These are phyloP conservation scores for Bruguiera sexangula DNA, from an alignment of 345 rosid species.

Conservation along the genomic window DNA sequence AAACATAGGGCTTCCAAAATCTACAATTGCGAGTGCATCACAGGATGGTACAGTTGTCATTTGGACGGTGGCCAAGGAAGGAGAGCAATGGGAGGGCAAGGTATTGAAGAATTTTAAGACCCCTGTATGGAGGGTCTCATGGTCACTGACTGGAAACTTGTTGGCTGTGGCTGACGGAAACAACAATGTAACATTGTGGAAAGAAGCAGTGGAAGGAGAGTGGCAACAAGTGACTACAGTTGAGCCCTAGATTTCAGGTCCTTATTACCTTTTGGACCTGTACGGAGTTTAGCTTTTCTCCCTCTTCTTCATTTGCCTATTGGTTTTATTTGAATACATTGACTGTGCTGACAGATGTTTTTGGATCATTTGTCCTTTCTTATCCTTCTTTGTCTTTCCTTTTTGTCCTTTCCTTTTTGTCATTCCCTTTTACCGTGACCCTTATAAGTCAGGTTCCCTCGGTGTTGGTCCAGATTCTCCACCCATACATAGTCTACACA, in stretches of 20 bases:
- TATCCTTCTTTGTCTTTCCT: no score
- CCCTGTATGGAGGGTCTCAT: constrained; percentile 2
- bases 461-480: no score
- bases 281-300: neutral
- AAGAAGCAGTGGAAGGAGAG: neutral
- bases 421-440: no score
- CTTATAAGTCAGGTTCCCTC: no score
- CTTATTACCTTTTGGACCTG: neutral
- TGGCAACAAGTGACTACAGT: constrained; percentile 23
- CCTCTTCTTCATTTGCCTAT: neutral
- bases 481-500: no score
- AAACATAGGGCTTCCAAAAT: neutral
- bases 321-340: neutral
- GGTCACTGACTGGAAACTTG: neutral
- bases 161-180: constrained; percentile 2
- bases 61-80: constrained; percentile 3
- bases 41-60: neutral
- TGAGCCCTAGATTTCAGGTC: constrained; percentile 35
- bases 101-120: neutral
- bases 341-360: no score
- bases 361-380: no score
- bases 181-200: neutral
- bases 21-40: constrained; percentile 1
- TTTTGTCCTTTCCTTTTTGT: no score
- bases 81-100: constrained; percentile 7